These are phyloP conservation scores for Cardamine resedifolia DNA, from an alignment of 345 rosid genomes.

Conservation along the genomic window DNA sequence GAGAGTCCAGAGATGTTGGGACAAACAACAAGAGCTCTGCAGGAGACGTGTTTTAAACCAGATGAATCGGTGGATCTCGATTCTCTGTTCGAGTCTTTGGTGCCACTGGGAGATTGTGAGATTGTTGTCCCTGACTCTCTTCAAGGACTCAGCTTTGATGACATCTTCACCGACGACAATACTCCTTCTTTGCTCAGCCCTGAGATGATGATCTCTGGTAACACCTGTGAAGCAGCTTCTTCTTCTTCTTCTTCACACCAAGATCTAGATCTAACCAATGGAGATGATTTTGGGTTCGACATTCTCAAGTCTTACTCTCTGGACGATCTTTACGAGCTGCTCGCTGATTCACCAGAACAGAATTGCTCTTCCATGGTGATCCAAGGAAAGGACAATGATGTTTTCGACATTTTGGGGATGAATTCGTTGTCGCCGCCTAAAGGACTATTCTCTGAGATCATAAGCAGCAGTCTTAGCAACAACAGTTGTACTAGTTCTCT, in stretches of 20 bases:
- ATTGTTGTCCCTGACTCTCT: constrained; percentile 42
- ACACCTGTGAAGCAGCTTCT: constrained; percentile 8
- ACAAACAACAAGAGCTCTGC: constrained; percentile 51
- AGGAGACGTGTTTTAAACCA: constrained; percentile 43
- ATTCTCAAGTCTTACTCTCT: constrained; percentile 45
- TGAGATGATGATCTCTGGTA: constrained; percentile 23
- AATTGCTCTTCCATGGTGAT: constrained; percentile 24
- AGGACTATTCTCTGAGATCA: constrained; percentile 80
- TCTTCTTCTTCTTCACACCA: constrained; percentile 8
- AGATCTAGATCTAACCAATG: constrained; percentile 21
- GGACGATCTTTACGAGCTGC: constrained; percentile 58
- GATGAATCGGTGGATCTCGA: constrained; percentile 45
- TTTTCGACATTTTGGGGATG: constrained; percentile 49
- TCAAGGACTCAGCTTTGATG: constrained; percentile 43
- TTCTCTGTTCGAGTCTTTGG: constrained; percentile 59
- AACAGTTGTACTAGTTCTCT: constrained; percentile 35
- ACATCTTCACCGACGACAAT: constrained; percentile 40
- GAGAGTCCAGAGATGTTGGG: constrained; percentile 60
- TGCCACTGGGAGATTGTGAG: constrained; percentile 35
- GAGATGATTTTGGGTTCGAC: constrained; percentile 42
- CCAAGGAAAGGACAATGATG: constrained; percentile 47
- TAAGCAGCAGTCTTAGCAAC: constrained; percentile 60
- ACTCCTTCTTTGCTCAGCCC: constrained; percentile 40
- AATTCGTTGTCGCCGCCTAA: constrained; percentile 41
- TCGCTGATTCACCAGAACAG: constrained; percentile 45